Percentiles rank a stretch among this genome's conserved stretches.
Conservation (phyloP, 192 early-diverging fungal species). For the Physocladia obscura region DNA sequence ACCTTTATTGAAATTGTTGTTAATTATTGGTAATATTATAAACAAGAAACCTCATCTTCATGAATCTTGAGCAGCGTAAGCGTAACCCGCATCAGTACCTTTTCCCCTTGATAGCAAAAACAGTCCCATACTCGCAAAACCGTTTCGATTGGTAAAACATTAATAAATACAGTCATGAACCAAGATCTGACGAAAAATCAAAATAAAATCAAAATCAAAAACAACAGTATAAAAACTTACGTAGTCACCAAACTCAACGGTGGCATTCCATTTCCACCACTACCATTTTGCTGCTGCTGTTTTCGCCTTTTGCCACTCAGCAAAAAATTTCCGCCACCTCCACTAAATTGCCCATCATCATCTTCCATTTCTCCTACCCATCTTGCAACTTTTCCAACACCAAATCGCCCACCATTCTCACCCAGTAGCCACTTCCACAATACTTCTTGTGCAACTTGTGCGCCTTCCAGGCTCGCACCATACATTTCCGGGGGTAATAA, state of each 20-base stretch:
- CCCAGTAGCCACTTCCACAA: slow-evolving; percentile 51
- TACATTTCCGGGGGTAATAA: slow-evolving; percentile 75
- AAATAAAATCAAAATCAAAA: not conserved
- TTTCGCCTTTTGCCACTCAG: slow-evolving; percentile 1
- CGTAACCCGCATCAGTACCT: slow-evolving; percentile 72
- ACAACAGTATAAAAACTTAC: slow-evolving; percentile 32
- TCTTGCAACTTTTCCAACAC: slow-evolving; percentile 42
- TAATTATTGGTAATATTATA: too few relatives aligned
- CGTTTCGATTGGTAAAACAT: slow-evolving; percentile 74
- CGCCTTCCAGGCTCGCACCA: slow-evolving; percentile 70
- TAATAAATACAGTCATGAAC: slow-evolving; percentile 80
- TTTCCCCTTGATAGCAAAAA: slow-evolving; percentile 71
- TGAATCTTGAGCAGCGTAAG: slow-evolving; percentile 71
- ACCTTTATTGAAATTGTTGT: slow-evolving; percentile 35
- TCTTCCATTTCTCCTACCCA: slow-evolving; percentile 45
- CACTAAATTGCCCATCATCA: not conserved
- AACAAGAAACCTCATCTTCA: slow-evolving; percentile 46
- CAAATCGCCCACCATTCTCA: slow-evolving; percentile 44
- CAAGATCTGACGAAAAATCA: slow-evolving; percentile 42
- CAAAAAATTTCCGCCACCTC: slow-evolving; percentile 1
- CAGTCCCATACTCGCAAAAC: slow-evolving; percentile 80
- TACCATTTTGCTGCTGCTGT: not conserved
- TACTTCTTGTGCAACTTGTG: slow-evolving; percentile 71
- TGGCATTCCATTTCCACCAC: slow-evolving; percentile 52
- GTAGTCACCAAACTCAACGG: slow-evolving; percentile 74